Base-by-base conservation (phyloP, 768 basidiomycete genomes). In the Mycena maculata region DNA sequence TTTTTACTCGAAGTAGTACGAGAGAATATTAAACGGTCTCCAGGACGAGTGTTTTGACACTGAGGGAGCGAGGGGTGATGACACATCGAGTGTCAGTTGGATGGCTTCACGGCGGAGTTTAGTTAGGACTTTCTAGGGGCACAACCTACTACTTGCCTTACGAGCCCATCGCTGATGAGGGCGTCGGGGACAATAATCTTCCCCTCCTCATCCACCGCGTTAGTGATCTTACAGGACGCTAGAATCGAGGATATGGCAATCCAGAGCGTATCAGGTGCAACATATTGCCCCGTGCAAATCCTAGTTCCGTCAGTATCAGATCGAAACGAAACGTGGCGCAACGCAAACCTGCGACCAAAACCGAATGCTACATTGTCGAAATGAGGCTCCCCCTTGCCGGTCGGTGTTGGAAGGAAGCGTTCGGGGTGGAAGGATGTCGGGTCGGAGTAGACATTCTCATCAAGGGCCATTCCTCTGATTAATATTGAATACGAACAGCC, bases 201-300 rank as follows among this genome's bases (percentile, higher is more conserved):
- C 30, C 23, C 86, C 79, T 15, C 63, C 49, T 60, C 75, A 76
- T 83, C 84, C 23, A 75, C 60, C 16, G 81, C 78, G 74, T 80
- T 84, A 16, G 72, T 39, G 16, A 87, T 77, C 22, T 83, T 81
- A 52, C 87, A 69, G 42, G 83, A 82, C 1, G 86, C 82, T 7
- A 87, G 76, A 69, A 87, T 80, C 12, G 79, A 76, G 1, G 83
- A 82, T 20, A 83, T 76, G 25, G 83, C 75, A 33, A 87, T 76
- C 83, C 86, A 88, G 31, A 81, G 65, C 3, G 84, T 83, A 6
- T 79, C 79, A 56, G 85, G 82, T 60, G 83, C 82, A 30, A 88
- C 78, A 70, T 85, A 75, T 30, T 70, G 54, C 6, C 87, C 87
- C 0, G 85, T 85, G 68, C 86, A 88, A 7, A 83, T 81, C 31